Conservation (phyloP, 495 filamentous ascomycete species). For the Penicillium lagena region DNA sequence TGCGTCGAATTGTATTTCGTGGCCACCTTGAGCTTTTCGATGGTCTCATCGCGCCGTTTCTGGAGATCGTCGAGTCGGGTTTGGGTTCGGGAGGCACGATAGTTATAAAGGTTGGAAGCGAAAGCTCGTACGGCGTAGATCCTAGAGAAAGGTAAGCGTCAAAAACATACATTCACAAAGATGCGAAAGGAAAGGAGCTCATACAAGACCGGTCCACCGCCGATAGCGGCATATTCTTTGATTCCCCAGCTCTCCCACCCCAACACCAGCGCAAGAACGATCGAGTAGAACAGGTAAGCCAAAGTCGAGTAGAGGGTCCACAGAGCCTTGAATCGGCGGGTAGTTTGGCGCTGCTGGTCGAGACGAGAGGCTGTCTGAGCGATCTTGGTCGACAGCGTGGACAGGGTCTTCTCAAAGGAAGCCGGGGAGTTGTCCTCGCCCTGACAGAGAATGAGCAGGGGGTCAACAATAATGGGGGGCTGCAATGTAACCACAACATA, state of each 20-base stretch:
- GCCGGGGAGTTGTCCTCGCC: conserved; percentile 80
- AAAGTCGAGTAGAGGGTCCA: conserved; percentile 87
- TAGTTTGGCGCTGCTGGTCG: conserved; percentile 60
- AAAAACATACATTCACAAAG: background rate
- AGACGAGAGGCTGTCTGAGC: conserved; percentile 61
- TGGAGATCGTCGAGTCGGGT: conserved; percentile 65
- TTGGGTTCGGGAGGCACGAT: conserved; percentile 64
- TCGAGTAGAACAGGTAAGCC: conserved; percentile 76
- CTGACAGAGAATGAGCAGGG: conserved; percentile 31
- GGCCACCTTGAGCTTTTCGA: conserved; percentile 87
- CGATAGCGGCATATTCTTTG: conserved; percentile 67
- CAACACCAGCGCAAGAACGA: conserved; percentile 74
- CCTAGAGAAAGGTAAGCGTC: conserved; percentile 22
- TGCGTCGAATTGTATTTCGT: conserved; percentile 95
- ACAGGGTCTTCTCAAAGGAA: conserved; percentile 85
- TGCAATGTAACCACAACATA: conserved; percentile 20
- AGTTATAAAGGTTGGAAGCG: conserved; percentile 67
- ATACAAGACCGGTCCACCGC: conserved; percentile 74
- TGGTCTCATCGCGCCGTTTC: conserved; percentile 73
- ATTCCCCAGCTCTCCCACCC: conserved; percentile 76
- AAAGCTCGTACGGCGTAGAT: conserved; percentile 61
- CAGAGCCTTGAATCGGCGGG: conserved; percentile 74
- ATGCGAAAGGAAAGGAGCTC: conserved; percentile 8
- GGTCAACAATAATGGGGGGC: background rate
- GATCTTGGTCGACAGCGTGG: conserved; percentile 75